phyloP scores from a whole-genome alignment of 768 basidiomycete species.

The Mycena belliarum region DNA sequence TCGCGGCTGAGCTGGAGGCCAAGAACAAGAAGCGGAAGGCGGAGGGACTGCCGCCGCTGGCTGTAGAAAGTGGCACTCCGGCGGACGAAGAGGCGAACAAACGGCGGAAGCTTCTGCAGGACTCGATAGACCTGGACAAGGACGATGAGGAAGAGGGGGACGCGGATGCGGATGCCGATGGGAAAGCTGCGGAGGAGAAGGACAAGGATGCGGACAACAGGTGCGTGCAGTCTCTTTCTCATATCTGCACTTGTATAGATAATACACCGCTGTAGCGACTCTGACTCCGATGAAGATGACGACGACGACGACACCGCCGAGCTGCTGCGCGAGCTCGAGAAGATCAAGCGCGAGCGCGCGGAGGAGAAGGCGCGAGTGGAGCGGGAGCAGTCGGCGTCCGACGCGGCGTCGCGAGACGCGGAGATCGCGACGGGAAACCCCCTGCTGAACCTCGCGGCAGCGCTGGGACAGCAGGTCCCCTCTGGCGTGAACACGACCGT shows the following conservation, averaged over 20 bases:
- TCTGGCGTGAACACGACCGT: constrained; percentile 69
- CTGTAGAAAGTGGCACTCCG: constrained; percentile 38
- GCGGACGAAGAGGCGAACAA: constrained; percentile 70
- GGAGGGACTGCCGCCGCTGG: constrained; percentile 64
- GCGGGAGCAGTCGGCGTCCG: constrained; percentile 63
- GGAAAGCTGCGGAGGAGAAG: constrained; percentile 34
- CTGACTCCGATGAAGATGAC: constrained; percentile 51
- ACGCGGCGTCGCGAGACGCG: constrained; percentile 66
- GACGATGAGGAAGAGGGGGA: constrained; percentile 82
- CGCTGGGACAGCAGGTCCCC: constrained; percentile 73
- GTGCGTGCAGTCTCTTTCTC: constrained; percentile 29
- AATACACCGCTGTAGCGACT: constrained; percentile 36
- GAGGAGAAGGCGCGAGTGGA: constrained; percentile 89
- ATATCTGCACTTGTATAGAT: not conserved
- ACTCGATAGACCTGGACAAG: constrained; percentile 84
- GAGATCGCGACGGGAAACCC: constrained; percentile 90
- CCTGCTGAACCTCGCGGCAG: constrained; percentile 86
- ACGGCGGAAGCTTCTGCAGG: constrained; percentile 83
- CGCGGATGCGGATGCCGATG: constrained; percentile 32
- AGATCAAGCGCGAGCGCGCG: constrained; percentile 95
- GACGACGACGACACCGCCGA: constrained; percentile 94
- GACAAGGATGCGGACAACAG: constrained; percentile 48
- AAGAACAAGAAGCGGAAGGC: constrained; percentile 91
- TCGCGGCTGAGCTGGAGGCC: constrained; percentile 85
- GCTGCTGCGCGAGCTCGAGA: constrained; percentile 93